These are phyloP conservation scores for Fusarium sp. DNA, from an alignment of 2,329 filamentous ascomycete species.

Conservation along the genomic window DNA sequence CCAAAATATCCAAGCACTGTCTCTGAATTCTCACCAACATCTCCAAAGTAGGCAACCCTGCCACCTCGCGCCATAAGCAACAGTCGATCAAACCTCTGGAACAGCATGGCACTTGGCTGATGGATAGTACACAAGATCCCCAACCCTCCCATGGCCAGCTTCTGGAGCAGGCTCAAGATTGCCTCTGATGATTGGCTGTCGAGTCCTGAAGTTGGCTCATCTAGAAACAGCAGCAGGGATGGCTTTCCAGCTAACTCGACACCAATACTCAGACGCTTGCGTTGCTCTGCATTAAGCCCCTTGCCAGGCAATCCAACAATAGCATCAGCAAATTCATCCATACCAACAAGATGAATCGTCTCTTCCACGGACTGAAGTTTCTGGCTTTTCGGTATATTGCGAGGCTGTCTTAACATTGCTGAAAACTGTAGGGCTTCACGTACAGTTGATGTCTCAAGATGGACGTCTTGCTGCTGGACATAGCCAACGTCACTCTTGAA, in stretches of 20 bases:
- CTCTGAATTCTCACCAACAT: conserved; percentile 70
- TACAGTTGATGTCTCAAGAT: conserved; percentile 66
- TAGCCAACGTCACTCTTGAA: conserved; percentile 5
- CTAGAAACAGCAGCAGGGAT: conserved; percentile 69
- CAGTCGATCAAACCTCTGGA: conserved; percentile 68
- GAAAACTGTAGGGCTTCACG: conserved; percentile 66
- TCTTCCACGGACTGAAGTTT: conserved; percentile 72
- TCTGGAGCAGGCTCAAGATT: background rate
- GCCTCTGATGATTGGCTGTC: conserved; percentile 9
- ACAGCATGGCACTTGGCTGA: conserved; percentile 65
- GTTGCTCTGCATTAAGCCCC: conserved; percentile 70
- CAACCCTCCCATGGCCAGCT: background rate
- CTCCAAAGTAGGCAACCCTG: conserved; percentile 75
- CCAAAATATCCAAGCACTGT: conserved; percentile 73
- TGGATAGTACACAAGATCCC: conserved; percentile 68
- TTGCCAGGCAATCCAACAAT: conserved; percentile 72
- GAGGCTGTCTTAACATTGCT: conserved; percentile 67
- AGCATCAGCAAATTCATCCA: conserved; percentile 74
- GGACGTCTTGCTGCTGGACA: conserved; percentile 49
- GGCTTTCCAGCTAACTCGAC: conserved; percentile 68
- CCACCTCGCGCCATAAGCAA: conserved; percentile 74
- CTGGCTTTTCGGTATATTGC: conserved; percentile 55
- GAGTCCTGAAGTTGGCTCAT: conserved; percentile 62
- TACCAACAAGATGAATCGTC: conserved; percentile 70
- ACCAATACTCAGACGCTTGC: conserved; percentile 71